phyloP scores from a whole-genome alignment of 768 basidiomycete species.

The Mycena galericulata region DNA sequence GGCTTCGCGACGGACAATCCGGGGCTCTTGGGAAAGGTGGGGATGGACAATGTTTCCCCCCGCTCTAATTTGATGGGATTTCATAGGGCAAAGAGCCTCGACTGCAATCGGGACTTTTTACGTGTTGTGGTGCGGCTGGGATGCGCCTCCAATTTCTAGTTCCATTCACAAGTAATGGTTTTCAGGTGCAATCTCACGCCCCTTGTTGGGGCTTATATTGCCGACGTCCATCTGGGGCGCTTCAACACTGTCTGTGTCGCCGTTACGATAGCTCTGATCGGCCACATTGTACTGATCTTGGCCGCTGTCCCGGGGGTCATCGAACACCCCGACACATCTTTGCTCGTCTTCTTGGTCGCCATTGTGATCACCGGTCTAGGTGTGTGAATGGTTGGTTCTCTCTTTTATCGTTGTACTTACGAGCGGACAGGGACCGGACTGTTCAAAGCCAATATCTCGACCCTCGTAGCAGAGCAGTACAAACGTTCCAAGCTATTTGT shows the following conservation, averaged over 20 bases:
- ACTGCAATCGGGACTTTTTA: conserved; percentile 81
- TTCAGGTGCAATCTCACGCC: conserved; percentile 74
- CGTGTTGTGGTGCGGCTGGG: conserved; percentile 65
- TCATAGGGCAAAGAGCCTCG: conserved; percentile 70
- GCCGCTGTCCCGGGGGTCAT: conserved; percentile 69
- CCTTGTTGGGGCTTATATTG: conserved; percentile 76
- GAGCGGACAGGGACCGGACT: conserved; percentile 65
- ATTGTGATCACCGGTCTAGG: conserved; percentile 70
- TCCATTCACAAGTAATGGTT: conserved; percentile 3
- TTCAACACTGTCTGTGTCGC: conserved; percentile 80
- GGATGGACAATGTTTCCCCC: neutral
- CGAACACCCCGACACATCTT: conserved; percentile 57
- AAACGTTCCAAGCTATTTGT: conserved; percentile 66
- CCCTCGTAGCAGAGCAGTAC: conserved; percentile 85
- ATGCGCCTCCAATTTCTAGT: no score
- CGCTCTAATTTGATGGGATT: neutral
- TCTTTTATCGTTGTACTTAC: no score
- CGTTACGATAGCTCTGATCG: conserved; percentile 65
- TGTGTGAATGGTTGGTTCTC: no score
- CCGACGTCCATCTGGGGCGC: conserved; percentile 79
- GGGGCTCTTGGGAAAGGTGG: conserved; percentile 70
- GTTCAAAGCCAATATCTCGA: conserved; percentile 84
- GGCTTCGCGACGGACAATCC: conserved; percentile 64
- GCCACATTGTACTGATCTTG: conserved; percentile 20
- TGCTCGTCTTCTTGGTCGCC: conserved; percentile 67